Evolutionary conservation across 805 yeast species (phyloP), one percentile per base, ranked within the genome.

Genomic region (Yamadazyma takamatsuzukensis): DNA sequence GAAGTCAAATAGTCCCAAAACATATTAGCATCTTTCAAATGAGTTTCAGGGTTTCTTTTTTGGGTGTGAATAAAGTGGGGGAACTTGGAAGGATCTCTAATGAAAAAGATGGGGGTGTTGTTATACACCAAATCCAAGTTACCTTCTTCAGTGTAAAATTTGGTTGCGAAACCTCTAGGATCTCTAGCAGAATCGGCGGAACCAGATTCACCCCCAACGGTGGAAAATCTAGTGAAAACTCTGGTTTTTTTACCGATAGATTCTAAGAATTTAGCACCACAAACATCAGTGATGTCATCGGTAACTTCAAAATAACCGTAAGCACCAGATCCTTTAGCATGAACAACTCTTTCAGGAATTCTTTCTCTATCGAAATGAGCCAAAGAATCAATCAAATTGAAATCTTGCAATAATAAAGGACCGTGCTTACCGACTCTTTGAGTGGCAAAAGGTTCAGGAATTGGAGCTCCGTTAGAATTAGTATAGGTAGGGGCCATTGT

Each of bases 261-360:
- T 44, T 74, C 73, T 47, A 87, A 73, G 64, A 87, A 83, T 35
- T 76, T 76, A 30, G 93, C 78, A 16, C 73, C 68, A 52, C 83
- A 76, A 29, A 83, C 51, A 54, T 83, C 90, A 7, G 85, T 64
- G 51, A 85, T 78, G 49, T 85, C 94, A 47, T 86, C 90, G 9
- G 95, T 86, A 32, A 82, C 89, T 59, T 83, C 94, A 55, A 87
- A 87, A 45, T 70, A 74, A 45, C 95, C 95, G 55, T 70, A 84
- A 7, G 95, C 95, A 53, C 96, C 96, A 10, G 89, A 83, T 47
- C 95, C 96, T 57, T 86, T 86, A 34, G 96, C 96, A 54, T 86
- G 96, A 21, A 87, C 95, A 36, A 86, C 95, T 62, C 96, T 73
- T 65, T 87, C 95, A 9, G 95, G 95, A 44, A 86, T 82, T 61